These are phyloP conservation scores for Saposhnikovia divaricata DNA, from an alignment of 129 eudicot genomes.

Conservation along the genomic window DNA sequence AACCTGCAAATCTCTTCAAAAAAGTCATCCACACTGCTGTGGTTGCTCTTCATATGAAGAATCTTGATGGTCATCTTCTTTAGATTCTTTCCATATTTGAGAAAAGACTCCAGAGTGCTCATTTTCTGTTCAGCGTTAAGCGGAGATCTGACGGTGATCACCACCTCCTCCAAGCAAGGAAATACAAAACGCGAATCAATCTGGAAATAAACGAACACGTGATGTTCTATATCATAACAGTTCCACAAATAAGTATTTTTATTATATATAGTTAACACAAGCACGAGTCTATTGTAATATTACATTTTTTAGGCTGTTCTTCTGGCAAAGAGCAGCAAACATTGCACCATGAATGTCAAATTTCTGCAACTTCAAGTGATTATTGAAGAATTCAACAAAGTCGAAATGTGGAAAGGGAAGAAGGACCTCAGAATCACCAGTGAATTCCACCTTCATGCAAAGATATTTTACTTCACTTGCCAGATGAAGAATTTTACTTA, in stretches of 20 bases:
- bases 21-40: constrained; percentile 82
- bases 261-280: neutral
- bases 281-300: constrained; percentile 15
- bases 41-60: constrained; percentile 91
- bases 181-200: constrained; percentile 60
- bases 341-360: constrained; percentile 94
- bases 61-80: constrained; percentile 72
- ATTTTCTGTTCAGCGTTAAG: constrained; percentile 86
- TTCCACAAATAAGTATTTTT: neutral
- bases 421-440: constrained; percentile 71
- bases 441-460: constrained; percentile 86
- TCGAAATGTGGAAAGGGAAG: constrained; percentile 87
- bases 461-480: constrained; percentile 81
- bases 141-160: constrained; percentile 75
- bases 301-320: constrained; percentile 77
- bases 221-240: neutral
- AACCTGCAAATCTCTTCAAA: constrained; percentile 84
- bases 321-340: constrained; percentile 98
- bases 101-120: constrained; percentile 67
- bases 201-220: constrained; percentile 28
- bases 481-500: constrained; percentile 71
- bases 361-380: constrained; percentile 65
- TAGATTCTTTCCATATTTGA: constrained; percentile 55
- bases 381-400: constrained; percentile 80
- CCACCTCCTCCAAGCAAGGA: constrained; percentile 66